Conservation (phyloP, 1,139 yeast species). For the Candida smagusa region DNA sequence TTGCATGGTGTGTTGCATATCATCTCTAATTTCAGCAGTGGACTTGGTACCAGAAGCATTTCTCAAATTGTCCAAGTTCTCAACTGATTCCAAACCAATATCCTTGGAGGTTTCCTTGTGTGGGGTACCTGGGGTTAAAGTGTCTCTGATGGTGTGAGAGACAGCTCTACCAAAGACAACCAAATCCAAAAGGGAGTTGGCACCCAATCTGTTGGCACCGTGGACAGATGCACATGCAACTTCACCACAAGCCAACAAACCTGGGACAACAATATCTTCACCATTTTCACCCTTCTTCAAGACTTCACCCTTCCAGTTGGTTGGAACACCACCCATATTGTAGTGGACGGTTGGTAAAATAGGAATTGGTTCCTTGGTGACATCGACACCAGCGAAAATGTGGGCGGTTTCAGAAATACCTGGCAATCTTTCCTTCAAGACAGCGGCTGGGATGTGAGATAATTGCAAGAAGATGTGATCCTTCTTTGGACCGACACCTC, state of each 20-base stretch:
- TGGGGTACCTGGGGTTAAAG: slow-evolving; percentile 85
- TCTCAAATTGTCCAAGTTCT: slow-evolving; percentile 85
- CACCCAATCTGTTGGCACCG: slow-evolving; percentile 99
- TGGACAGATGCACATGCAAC: slow-evolving; percentile 99
- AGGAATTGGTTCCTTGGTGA: slow-evolving; percentile 98
- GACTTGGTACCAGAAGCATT: slow-evolving; percentile 76
- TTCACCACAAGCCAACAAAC: slow-evolving; percentile 97
- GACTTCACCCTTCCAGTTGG: slow-evolving; percentile 96
- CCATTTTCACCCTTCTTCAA: slow-evolving; percentile 82
- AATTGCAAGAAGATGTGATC: slow-evolving; percentile 96
- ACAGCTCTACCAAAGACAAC: slow-evolving; percentile 99
- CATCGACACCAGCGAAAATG: slow-evolving; percentile 98
- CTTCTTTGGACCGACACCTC: slow-evolving; percentile 96
- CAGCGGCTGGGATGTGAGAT: slow-evolving; percentile 89
- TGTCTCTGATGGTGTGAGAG: slow-evolving; percentile 83
- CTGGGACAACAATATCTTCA: slow-evolving; percentile 88
- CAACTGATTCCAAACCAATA: slow-evolving; percentile 85
- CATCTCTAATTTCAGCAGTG: slow-evolving; percentile 86
- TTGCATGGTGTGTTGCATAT: slow-evolving; percentile 97
- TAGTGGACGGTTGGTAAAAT: slow-evolving; percentile 97
- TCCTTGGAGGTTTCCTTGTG: slow-evolving; percentile 74
- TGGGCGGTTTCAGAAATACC: slow-evolving; percentile 99
- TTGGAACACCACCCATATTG: slow-evolving; percentile 99
- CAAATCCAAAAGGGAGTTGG: slow-evolving; percentile 94
- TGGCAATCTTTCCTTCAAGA: slow-evolving; percentile 92